Conservation (phyloP, 2,329 filamentous ascomycete genomes). For the Verticillium klebahnii region DNA sequence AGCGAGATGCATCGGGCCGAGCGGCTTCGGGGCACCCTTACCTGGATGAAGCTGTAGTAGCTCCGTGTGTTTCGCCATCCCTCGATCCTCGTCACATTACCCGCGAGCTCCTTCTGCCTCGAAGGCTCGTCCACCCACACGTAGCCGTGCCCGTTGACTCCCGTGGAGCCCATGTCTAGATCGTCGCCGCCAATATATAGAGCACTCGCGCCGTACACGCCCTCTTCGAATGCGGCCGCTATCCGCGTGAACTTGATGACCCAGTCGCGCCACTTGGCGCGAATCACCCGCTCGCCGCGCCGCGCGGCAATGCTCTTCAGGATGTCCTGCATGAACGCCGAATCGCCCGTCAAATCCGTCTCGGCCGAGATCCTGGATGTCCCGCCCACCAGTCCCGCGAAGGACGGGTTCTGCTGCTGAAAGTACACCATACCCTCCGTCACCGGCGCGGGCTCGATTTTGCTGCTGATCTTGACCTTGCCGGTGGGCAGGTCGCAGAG, state of each 20-base stretch:
- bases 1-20: not conserved
- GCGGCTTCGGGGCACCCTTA: conserved; percentile 25
- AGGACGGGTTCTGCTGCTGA: conserved; percentile 68
- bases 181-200: conserved; percentile 81
- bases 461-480: conserved; percentile 88
- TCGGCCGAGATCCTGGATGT: conserved; percentile 32
- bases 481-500: conserved; percentile 90
- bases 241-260: conserved; percentile 91
- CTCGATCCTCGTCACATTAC: conserved; percentile 89
- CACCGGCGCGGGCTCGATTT: conserved; percentile 72
- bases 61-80: conserved; percentile 94
- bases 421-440: conserved; percentile 88
- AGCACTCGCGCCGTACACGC: conserved; percentile 87
- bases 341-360: conserved; percentile 76
- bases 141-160: conserved; percentile 80
- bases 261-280: conserved; percentile 91
- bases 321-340: conserved; percentile 83
- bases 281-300: conserved; percentile 83
- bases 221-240: conserved; percentile 90
- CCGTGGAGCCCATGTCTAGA: conserved; percentile 51
- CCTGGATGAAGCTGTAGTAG: conserved; percentile 94
- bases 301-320: conserved; percentile 77
- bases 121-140: conserved; percentile 85
- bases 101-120: conserved; percentile 81
- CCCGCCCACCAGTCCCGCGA: conserved; percentile 44